Evolutionary conservation across 345 rosid genomes (phyloP).

Genomic region (Combretum micranthum): DNA sequence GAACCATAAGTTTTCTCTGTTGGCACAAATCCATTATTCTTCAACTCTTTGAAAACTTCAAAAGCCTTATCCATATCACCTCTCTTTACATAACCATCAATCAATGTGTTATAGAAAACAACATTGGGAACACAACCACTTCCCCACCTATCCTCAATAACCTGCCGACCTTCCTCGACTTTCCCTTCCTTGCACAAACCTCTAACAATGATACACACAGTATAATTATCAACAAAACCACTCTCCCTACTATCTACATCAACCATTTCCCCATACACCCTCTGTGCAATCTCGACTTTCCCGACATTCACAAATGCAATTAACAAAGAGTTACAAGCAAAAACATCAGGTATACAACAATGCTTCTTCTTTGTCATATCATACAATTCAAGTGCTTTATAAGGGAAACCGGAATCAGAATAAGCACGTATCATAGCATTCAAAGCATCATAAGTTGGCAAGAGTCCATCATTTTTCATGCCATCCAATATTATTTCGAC

Average conservation of each 20-base stretch:
- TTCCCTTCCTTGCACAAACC: slow-evolving; percentile 72
- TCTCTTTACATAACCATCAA: slow-evolving; percentile 58
- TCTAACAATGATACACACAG: slow-evolving; percentile 51
- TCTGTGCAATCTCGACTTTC: slow-evolving; percentile 35
- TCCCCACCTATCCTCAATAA: slow-evolving; percentile 74
- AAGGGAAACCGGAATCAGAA: slow-evolving; percentile 42
- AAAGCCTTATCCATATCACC: slow-evolving; percentile 40
- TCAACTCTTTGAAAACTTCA: slow-evolving; percentile 49
- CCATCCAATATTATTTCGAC: slow-evolving; percentile 30
- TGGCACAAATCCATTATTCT: slow-evolving; percentile 64
- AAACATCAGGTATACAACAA: slow-evolving; percentile 38
- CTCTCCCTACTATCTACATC: slow-evolving; percentile 26
- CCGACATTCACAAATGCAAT: slow-evolving; percentile 26
- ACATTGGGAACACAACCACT: slow-evolving; percentile 69
- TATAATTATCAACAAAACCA: slow-evolving; percentile 46
- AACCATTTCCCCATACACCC: slow-evolving; percentile 62
- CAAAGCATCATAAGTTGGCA: slow-evolving; percentile 52
- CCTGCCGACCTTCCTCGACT: slow-evolving; percentile 52
- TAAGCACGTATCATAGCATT: slow-evolving; percentile 44
- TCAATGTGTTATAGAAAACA: slow-evolving; percentile 66
- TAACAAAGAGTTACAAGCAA: slow-evolving; percentile 70
- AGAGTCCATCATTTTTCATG: slow-evolving; percentile 35
- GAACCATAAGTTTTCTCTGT: slow-evolving; percentile 56
- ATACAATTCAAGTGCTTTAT: slow-evolving; percentile 54
- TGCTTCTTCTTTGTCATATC: slow-evolving; percentile 19